Evolutionary conservation across 2,329 filamentous ascomycete genomes (phyloP), one percentile per base, ranked within the genome.

Genomic region (Phyllosticta paracitricarpa): DNA sequence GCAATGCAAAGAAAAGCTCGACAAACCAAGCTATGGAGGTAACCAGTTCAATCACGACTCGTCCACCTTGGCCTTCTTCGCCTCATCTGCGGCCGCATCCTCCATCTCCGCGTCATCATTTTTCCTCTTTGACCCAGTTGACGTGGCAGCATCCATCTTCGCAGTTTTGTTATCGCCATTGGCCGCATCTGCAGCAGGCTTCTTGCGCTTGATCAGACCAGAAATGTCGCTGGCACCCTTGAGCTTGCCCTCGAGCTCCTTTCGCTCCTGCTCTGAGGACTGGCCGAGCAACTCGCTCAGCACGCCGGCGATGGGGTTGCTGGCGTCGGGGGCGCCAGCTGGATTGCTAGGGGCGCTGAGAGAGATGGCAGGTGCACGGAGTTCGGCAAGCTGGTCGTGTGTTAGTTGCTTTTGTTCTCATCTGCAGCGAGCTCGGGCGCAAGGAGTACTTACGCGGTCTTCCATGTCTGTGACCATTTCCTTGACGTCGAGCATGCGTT

Each of bases 381-480:
- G 81, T 61, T 94, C 89, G 53, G 81, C 76, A 35, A 93, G 83
- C 81, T 88, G 65, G 52, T 22, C 3, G 51, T n/a, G 12, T 59
- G 62, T 70, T 63, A 66, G 61, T 48, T 64, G 33, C 19, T 22
- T 2, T 51, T 48, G 26, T 24, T 22, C 17, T 54, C 7, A 25
- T n/a, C 48, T 22, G 25, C n/a, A 24, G 12, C 7, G 19, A 12
- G 52, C 54, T 40, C 17, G 55, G n/a, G 40, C 12, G n/a, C 35
- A 14, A 30, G 22, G 25, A 22, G 59, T 14, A 75, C 82, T 74
- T 76, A 89, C 84, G 66, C 89, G 80, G 71, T 87, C 83, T 75
- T 91, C 85, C 84, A 94, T 89, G 66, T 94, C 89, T 59, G 82
- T 81, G 56, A 93, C 81, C 66, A 94, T 84, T 63, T 91, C 87